Conservation (phyloP, 805 yeast genomes). For the Ogataea siamensis region DNA sequence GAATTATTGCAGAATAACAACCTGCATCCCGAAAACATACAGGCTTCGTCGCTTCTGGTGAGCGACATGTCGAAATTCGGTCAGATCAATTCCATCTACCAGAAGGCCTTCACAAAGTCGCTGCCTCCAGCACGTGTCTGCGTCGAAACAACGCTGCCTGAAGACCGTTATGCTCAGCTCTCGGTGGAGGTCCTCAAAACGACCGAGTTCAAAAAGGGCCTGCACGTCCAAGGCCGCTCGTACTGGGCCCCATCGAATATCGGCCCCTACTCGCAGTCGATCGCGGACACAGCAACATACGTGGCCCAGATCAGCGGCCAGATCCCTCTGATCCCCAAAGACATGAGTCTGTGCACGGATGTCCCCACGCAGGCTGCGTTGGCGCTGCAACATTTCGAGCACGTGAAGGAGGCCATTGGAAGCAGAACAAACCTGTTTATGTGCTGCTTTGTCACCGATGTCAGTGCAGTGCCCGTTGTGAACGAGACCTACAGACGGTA, state of each 20-base stretch:
- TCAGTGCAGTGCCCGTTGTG: constrained; percentile 31
- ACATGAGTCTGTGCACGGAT: constrained; percentile 51
- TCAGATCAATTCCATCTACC: constrained; percentile 60
- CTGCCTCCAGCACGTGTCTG: constrained; percentile 91
- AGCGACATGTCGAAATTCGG: constrained; percentile 64
- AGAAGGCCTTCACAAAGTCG: constrained; percentile 50
- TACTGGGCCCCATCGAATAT: constrained; percentile 99
- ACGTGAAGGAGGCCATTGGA: constrained; percentile 56
- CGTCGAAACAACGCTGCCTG: constrained; percentile 56
- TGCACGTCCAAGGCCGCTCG: constrained; percentile 90
- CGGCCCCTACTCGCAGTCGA: constrained; percentile 94
- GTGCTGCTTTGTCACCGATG: constrained; percentile 53
- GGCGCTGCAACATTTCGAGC: constrained; percentile 71
- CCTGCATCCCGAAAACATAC: constrained; percentile 46
- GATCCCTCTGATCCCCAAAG: constrained; percentile 75
- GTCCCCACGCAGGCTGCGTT: constrained; percentile 42
- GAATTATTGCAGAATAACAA: constrained; percentile 32
- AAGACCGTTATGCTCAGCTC: constrained; percentile 44
- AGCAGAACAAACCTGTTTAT: constrained; percentile 44
- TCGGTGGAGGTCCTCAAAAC: constrained; percentile 54
- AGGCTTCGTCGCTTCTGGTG: constrained; percentile 60
- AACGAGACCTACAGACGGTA: constrained; percentile 47
- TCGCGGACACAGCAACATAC: constrained; percentile 46
- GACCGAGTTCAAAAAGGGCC: constrained; percentile 50
- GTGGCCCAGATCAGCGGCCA: constrained; percentile 80